Evolutionary conservation across 176 grass and related monocot species (phyloP).

Genomic region (Aegilops tauschii): DNA sequence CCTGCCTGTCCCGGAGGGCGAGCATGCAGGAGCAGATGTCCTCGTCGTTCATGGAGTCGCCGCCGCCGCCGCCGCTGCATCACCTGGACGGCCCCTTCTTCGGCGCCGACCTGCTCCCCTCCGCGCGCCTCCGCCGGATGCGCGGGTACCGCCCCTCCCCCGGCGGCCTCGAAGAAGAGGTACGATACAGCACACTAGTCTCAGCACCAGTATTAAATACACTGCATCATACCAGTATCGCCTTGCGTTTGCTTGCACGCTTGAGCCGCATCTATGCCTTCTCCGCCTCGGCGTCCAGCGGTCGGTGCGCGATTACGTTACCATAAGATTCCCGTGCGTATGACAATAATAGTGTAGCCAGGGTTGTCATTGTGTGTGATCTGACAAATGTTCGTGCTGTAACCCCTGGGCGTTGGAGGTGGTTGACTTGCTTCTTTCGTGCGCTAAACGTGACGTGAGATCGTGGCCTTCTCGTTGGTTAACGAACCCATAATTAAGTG

Average conservation of each 20-base stretch:
- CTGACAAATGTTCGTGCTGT: background rate
- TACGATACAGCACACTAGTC: background rate
- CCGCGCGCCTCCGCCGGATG: conserved; percentile 54
- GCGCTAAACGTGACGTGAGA: conserved; percentile 40
- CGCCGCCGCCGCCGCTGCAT: conserved; percentile 32
- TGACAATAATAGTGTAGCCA: background rate
- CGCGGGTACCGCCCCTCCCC: conserved; percentile 79
- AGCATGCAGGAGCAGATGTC: conserved; percentile 62
- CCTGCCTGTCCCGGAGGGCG: conserved; percentile 55
- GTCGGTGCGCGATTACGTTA: conserved; percentile 28
- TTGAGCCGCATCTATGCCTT: conserved; percentile 12
- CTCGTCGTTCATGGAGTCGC: conserved; percentile 70
- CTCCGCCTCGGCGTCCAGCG: background rate
- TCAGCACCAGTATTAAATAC: background rate
- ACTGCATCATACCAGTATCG: background rate
- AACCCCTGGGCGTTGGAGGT: conserved; percentile 28
- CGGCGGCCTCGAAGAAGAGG: conserved; percentile 82
- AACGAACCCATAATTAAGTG: conserved; percentile 27
- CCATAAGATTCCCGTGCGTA: conserved; percentile 23
- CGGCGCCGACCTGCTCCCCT: conserved; percentile 57
- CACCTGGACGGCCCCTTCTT: conserved; percentile 53
- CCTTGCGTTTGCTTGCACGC: conserved; percentile 26
- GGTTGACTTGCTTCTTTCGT: conserved; percentile 60
- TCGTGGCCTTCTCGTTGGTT: background rate
- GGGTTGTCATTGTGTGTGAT: background rate